Evolutionary conservation across 352 stramenopile genomes (phyloP).

Genomic region (Phytophthora cajani): DNA sequence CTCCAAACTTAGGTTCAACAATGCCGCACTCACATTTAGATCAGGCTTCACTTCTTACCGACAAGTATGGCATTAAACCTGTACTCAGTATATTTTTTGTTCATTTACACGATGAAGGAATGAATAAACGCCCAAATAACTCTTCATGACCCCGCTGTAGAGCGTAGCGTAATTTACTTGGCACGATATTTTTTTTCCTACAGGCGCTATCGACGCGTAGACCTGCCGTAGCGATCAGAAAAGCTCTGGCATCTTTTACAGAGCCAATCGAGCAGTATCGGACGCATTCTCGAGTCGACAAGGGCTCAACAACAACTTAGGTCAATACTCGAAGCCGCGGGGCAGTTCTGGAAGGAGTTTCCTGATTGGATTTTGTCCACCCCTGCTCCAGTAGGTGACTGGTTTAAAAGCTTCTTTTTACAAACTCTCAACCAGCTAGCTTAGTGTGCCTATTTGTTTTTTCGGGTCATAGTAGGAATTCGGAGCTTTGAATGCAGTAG

Average conservation of each 20-base stretch:
- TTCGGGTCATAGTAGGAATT: background rate
- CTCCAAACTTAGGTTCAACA: background rate
- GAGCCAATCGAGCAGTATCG: background rate
- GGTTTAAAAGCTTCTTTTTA: background rate
- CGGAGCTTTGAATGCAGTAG: too few species aligned
- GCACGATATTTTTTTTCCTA: background rate
- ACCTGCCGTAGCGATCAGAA: background rate
- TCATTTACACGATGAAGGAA: background rate
- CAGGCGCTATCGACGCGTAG: too few species aligned
- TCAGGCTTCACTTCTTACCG: background rate
- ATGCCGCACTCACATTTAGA: background rate
- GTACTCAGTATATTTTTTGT: background rate
- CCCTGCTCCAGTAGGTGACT: background rate
- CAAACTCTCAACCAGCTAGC: background rate
- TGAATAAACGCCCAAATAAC: background rate
- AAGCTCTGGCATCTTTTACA: background rate
- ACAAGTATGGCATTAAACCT: background rate
- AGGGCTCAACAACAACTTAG: background rate
- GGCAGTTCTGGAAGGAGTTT: background rate
- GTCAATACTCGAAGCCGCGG: background rate
- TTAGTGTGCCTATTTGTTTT: background rate
- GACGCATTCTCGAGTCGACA: background rate
- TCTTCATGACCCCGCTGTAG: background rate
- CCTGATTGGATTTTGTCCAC: background rate
- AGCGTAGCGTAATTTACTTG: background rate